Evolutionary conservation across 208 protist genomes (phyloP).

Genomic region (Trichomonas vaginalis): DNA sequence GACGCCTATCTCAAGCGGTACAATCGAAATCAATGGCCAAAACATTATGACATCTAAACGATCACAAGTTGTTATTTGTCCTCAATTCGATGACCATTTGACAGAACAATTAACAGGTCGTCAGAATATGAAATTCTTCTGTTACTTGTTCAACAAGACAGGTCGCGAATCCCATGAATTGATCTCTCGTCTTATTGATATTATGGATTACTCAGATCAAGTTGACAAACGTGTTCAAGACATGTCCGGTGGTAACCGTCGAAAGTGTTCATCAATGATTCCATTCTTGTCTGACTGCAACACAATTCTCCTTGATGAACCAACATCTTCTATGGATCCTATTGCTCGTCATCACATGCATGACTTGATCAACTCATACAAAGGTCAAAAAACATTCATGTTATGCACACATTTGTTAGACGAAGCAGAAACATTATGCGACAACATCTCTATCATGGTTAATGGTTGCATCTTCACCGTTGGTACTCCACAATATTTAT

Average conservation of each 20-base stretch:
- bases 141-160: neutral
- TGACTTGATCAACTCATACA: neutral
- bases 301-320: constrained; percentile 6
- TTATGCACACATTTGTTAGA: neutral
- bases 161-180: neutral
- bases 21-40: neutral
- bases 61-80: neutral
- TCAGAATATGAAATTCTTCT: neutral
- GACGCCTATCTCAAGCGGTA: neutral
- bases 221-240: neutral
- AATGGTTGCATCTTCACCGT: neutral
- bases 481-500: neutral
- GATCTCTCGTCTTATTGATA: neutral
- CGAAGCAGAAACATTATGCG: neutral
- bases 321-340: neutral
- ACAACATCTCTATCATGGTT: neutral
- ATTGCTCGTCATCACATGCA: neutral
- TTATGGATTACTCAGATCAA: neutral
- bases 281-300: neutral
- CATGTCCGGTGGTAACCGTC: neutral
- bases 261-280: neutral
- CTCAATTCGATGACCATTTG: constrained; percentile 12
- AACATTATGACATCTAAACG: neutral
- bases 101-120: neutral
- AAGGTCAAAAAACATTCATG: neutral